A percentile compares a stretch with the other conserved stretches of the same genome.
Evolutionary conservation across 2,329 filamentous ascomycete species (phyloP).

Genomic region (Epichloe sibirici): DNA sequence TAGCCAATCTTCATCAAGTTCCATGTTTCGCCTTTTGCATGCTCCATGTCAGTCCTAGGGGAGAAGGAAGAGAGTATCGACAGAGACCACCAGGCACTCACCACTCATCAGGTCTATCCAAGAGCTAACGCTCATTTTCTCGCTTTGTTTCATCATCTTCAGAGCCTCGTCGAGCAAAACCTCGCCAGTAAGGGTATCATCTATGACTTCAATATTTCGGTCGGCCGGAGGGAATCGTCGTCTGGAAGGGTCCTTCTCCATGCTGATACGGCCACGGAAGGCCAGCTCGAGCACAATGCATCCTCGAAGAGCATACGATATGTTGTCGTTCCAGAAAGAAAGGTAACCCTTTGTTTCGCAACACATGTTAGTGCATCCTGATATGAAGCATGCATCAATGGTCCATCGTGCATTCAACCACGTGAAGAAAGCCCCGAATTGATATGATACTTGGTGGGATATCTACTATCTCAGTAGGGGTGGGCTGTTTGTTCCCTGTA

Average conservation of each 20-base stretch:
- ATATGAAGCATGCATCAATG: neutral
- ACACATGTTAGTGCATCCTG: slow-evolving; percentile 4
- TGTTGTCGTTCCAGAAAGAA: slow-evolving; percentile 99
- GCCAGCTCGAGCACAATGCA: slow-evolving; percentile 98
- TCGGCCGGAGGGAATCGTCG: slow-evolving; percentile 88
- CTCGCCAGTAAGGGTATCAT: slow-evolving; percentile 92
- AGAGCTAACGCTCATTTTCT: slow-evolving; percentile 98
- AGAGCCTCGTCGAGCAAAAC: slow-evolving; percentile 93
- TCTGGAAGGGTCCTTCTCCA: slow-evolving; percentile 92
- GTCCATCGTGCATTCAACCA: neutral
- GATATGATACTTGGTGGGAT: neutral
- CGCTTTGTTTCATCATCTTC: slow-evolving; percentile 99
- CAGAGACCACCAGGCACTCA: slow-evolving; percentile 30
- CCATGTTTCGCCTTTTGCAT: slow-evolving; percentile 78
- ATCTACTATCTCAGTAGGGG: neutral
- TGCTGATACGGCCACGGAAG: slow-evolving; percentile 90
- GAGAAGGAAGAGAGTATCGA: neutral
- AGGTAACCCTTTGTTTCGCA: slow-evolving; percentile 68
- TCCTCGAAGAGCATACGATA: slow-evolving; percentile 91
- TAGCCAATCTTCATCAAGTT: slow-evolving; percentile 99
- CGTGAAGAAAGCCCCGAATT: neutral
- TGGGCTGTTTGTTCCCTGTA: slow-evolving; percentile 28
- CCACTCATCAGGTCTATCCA: slow-evolving; percentile 99
- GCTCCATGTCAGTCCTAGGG: neutral
- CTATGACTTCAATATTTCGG: slow-evolving; percentile 89